Base-by-base conservation (phyloP, 208 protist genomes). In the Phytomonas francai region DNA sequence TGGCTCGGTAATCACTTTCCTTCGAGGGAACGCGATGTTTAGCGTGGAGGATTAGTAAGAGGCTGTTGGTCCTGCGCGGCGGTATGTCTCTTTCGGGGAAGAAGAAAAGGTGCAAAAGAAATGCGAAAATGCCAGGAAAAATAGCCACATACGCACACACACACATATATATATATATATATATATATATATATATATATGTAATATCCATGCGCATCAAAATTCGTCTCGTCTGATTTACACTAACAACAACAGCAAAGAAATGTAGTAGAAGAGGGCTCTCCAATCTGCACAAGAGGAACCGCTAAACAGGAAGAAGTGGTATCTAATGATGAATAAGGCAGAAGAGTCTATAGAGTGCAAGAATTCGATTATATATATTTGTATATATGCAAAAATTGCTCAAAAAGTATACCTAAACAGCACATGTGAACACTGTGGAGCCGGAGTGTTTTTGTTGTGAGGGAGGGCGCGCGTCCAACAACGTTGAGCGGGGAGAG, bases 1-100 rank as follows among this genome's bases (percentile, higher is more conserved):
- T 9, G 84, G 84, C 29, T 74, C 74, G 45, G 76, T 67, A n/a
- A 68, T 85, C 12, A 91, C 85, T 22, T 88, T 87, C 72, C 64
- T 91, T 39, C 82, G 82, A 33, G 85, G 82, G 49, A 79, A 45
- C 74, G 78, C 69, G 79, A 79, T 75, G 58, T 87, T 81, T 58
- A 67, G 77, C 9, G 78, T 89, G 49, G 80, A 85, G 67, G 83
- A 88, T 32, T 84, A 81, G 64, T 62, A 62, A 7, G 70, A 65
- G 28, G 0, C 9, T 12, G 34, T 3, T 9, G 6, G 34, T 39
- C 34, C 34, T 9, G 34, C 34, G 9, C 34, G 34, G 34, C 6
- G n/a, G n/a, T n/a, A n/a, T 32, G 22, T 65, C n/a, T 60, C 34
- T 14, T 28, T 60, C 6, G 19, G 9, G 19, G 59, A 5, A 8